phyloP scores from a whole-genome alignment of 1,284 basidiomycete genomes.

The Athelia psychrophila region DNA sequence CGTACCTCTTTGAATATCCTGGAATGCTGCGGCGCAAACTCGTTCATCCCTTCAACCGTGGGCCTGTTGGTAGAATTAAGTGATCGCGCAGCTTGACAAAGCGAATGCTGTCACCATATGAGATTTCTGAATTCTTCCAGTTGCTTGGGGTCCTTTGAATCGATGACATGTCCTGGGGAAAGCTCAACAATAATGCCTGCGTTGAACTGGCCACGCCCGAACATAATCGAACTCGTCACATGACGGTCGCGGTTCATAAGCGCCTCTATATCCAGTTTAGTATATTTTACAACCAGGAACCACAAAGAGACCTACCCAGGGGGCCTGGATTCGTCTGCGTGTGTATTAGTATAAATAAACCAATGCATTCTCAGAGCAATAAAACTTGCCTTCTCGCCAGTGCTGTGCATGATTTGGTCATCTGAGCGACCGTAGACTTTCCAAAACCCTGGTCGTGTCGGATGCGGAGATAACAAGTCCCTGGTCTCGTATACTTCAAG shows the following conservation, averaged over 20 bases:
- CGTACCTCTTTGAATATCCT: slow-evolving; percentile 37
- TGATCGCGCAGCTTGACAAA: too few relatives aligned
- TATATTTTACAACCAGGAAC: too few relatives aligned
- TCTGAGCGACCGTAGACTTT: slow-evolving; percentile 44
- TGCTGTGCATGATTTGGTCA: slow-evolving; percentile 50
- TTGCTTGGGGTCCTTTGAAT: slow-evolving; percentile 18
- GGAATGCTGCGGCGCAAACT: slow-evolving; percentile 37
- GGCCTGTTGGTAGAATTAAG: slow-evolving; percentile 30
- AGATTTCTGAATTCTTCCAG: slow-evolving; percentile 19
- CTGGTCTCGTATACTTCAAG: slow-evolving; percentile 28
- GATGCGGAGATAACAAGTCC: slow-evolving; percentile 44
- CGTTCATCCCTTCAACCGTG: slow-evolving; percentile 34
- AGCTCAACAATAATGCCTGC: slow-evolving; percentile 30
- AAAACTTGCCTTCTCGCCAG: slow-evolving; percentile 44
- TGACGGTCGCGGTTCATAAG: slow-evolving; percentile 22
- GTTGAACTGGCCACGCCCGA: slow-evolving; percentile 27
- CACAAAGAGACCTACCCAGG: slow-evolving; percentile 23
- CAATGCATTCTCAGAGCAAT: not conserved
- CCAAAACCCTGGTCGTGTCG: slow-evolving; percentile 39
- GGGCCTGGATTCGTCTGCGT: slow-evolving; percentile 33
- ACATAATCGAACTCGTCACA: slow-evolving; percentile 24
- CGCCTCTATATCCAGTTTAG: too few relatives aligned
- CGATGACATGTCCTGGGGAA: slow-evolving; percentile 17
- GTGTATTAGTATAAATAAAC: not conserved
- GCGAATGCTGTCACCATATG: slow-evolving; percentile 26